Base-by-base conservation (phyloP, 257 asterid species). In the Cynanchum wilfordii region DNA sequence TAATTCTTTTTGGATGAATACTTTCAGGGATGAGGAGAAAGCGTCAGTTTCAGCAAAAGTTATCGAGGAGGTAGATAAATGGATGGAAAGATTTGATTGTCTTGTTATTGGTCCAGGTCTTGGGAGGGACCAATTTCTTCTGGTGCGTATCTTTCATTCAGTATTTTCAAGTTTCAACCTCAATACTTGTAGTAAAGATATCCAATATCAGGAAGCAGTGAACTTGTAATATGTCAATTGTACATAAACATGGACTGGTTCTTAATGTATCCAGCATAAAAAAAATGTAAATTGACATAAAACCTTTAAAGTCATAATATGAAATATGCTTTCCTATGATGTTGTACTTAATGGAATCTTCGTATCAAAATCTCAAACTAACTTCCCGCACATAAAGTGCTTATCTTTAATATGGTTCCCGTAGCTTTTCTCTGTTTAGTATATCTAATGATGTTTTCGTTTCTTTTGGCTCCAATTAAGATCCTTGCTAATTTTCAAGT, bases 61-160 rank as follows among this genome's bases (percentile, higher is more conserved):
- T 73, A 79, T 92, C 66, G 81, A 87, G 74, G 99, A 95, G 82
- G 86, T 92, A 69, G 93, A 92, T 80, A 95, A 89, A 84, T 95
- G 99, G 99, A 90, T 95, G 96, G 97, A 82, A 84, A 84, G 98
- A 85, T 95, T 95, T 76, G 99, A 95, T 80, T 95, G 99, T 79
- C 86, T 91, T 17, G 92, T 94, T 36, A 79, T 94, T 67, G 99
- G 99, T 78, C 99, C 99, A 49, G 99, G 99, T 79, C 97, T 91
- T 20, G 99, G 97, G 62, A 83, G 99, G 83, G 99, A 95, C 80
- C 94, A 95, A 0, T 90, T 90, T 89, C 97, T 92, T 78, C 87
- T 95, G 92, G 98, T 93, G 45, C 11, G 91, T 74, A 56, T 27
- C 62, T 75, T 70, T 76, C 56, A 65, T 52, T 64, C 67, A n/a